Evolutionary conservation across 2,329 filamentous ascomycete species (phyloP).

Genomic region (Apiospora malaysiana): DNA sequence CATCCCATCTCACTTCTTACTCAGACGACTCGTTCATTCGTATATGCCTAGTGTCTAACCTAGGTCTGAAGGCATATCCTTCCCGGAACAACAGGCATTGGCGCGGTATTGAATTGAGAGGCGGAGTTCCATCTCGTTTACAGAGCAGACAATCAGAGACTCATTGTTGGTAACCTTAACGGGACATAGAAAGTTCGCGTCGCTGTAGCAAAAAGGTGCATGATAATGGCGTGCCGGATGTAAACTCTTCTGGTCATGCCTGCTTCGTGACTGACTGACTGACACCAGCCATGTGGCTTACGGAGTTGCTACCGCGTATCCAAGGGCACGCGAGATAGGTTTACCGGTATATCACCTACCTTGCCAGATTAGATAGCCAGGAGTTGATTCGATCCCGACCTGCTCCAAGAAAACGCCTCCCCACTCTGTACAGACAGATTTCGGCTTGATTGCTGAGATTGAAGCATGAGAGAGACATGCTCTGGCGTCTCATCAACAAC

Average conservation of each 20-base stretch:
- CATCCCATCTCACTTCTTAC: conserved; percentile 12
- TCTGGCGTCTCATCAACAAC: neutral
- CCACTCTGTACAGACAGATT: neutral
- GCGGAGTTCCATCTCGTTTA: neutral
- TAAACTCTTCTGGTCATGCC: conserved; percentile 5
- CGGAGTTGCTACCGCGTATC: neutral
- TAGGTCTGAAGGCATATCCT: neutral
- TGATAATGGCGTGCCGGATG: neutral
- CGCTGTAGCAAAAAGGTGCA: conserved; percentile 6
- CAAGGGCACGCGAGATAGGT: neutral
- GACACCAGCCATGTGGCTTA: conserved; percentile 10
- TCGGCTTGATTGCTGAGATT: neutral
- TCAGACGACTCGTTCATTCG: neutral
- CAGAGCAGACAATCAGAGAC: neutral
- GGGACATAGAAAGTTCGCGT: neutral
- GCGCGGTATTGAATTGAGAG: neutral
- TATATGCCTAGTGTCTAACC: neutral
- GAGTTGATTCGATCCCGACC: neutral
- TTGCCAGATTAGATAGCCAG: neutral
- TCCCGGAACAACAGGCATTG: neutral
- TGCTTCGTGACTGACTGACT: neutral
- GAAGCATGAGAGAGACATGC: neutral
- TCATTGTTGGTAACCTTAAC: neutral
- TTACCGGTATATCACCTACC: neutral
- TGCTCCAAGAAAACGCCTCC: neutral